A percentile compares a stretch with the other conserved stretches of the same genome.
phyloP scores from a whole-genome alignment of 495 filamentous ascomycete species.

The Podospora australis region DNA sequence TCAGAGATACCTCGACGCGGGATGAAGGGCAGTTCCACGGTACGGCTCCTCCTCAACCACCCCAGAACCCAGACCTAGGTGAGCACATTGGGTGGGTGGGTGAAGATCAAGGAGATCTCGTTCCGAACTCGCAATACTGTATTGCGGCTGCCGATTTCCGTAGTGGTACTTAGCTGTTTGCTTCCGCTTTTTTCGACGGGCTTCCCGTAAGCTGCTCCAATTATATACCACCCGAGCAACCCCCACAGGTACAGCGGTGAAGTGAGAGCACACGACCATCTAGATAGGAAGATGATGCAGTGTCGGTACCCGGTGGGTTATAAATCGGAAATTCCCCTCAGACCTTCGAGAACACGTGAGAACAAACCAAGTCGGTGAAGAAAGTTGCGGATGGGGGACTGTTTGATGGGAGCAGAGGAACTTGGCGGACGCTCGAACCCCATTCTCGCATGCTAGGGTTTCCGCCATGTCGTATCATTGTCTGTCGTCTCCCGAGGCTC shows the following conservation, averaged over 20 bases:
- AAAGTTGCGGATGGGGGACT: not conserved
- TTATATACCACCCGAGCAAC: constrained; percentile 14
- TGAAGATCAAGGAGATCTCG: not conserved
- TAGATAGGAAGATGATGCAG: constrained; percentile 2
- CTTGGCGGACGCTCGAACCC: not conserved
- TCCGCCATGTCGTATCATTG: constrained; percentile 9
- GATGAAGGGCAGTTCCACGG: not conserved
- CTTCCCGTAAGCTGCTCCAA: constrained; percentile 1
- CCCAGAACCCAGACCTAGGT: not conserved
- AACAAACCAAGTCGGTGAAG: constrained; percentile 4
- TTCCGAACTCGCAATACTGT: constrained; percentile 2
- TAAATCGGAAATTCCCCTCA: constrained; percentile 1
- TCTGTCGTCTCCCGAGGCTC: constrained; percentile 13
- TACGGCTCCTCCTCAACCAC: too few species aligned
- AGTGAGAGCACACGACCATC: constrained; percentile 8
- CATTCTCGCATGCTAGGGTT: constrained; percentile 3
- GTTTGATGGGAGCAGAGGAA: not conserved
- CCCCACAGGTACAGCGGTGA: constrained; percentile 12
- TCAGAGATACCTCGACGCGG: not conserved
- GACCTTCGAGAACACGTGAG: constrained; percentile 1
- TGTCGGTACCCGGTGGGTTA: constrained; percentile 7
- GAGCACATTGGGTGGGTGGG: not conserved
- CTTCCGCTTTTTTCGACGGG: not conserved
- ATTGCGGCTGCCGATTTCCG: constrained; percentile 6
- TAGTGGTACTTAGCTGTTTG: not conserved